Base-by-base conservation (phyloP, 495 filamentous ascomycete genomes). In the Penicillium bovifimosum region DNA sequence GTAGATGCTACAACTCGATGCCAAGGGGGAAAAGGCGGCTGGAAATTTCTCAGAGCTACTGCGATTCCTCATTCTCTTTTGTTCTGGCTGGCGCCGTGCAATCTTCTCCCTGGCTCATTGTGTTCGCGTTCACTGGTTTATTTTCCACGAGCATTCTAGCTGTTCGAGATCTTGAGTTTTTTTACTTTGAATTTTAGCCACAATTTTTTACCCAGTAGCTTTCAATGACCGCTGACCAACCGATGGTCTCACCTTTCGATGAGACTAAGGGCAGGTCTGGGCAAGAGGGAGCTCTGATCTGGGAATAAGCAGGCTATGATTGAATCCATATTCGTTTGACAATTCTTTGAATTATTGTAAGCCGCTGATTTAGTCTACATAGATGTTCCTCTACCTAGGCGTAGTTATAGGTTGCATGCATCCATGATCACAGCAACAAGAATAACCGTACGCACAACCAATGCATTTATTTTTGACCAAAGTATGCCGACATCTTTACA, bases 281-380 rank as follows among this genome's bases (percentile, higher is more conserved):
- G 32, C 32, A 48, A 9, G 46, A 48, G 46, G 18, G 18, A 36
- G 46, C 34, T 29, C n/a, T 42, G n/a, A 17, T 17, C 46, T 48
- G 33, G n/a, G 24, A n/a, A n/a, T 3, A 18, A 11, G n/a, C 24
- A 26, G 13, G 28, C n/a, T 17, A 27, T 39, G 20, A 11, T 27
- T 1, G 14, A 48, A 48, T 38, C n/a, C n/a, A 39, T n/a, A 39
- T 38, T 11, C 3, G 31, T 38, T 39, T 29, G 27, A 18, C 11
- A 6, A 32, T 33, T 45, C 16, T 17, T 43, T 24, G 20, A 24
- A 24, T 24, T 24, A 24, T 24, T 24, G 2, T 24, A 24, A 24
- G 20, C 20, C 4, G 4, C 20, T 24, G 20, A 24, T 24, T 24
- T 24, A 24, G 20, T 24, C 20, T 24, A 24, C 20, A 24, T 24